Conservation (phyloP, 2,329 filamentous ascomycete genomes). For the Tolypocladium cylindrosporum region DNA sequence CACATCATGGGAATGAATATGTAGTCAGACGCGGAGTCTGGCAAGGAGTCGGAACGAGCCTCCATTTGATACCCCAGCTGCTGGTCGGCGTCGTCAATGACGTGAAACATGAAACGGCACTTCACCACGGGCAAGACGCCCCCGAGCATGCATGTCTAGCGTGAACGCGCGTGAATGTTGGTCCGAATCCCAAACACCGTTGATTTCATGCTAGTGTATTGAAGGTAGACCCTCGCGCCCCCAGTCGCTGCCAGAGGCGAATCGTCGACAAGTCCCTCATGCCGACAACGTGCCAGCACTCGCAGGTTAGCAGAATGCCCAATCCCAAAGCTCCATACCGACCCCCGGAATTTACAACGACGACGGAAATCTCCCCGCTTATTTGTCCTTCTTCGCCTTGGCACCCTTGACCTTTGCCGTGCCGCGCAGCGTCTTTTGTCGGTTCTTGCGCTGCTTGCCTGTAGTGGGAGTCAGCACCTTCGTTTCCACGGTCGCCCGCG, state of each 20-base stretch:
- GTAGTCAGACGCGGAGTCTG: not conserved
- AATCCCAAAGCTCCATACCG: slow-evolving; percentile 16
- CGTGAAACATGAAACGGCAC: not conserved
- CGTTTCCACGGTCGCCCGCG: not conserved
- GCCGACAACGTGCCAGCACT: slow-evolving; percentile 14
- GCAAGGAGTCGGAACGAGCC: not conserved
- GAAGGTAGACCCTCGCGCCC: slow-evolving; percentile 19
- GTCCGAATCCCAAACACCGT: slow-evolving; percentile 32
- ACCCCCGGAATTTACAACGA: slow-evolving; percentile 20
- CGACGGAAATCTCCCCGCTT: slow-evolving; percentile 32
- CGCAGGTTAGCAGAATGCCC: slow-evolving; percentile 17
- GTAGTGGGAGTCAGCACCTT: slow-evolving; percentile 22
- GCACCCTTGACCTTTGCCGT: slow-evolving; percentile 97
- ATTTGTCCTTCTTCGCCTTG: slow-evolving; percentile 90
- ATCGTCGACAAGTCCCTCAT: slow-evolving; percentile 13
- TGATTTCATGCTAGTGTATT: slow-evolving; percentile 32
- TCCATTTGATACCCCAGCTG: not conserved
- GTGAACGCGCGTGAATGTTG: slow-evolving; percentile 7
- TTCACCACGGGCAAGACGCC: not conserved
- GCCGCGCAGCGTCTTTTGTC: slow-evolving; percentile 95
- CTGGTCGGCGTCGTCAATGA: not conserved
- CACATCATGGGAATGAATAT: not conserved
- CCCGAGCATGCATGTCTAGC: not conserved
- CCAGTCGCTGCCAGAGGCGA: slow-evolving; percentile 18
- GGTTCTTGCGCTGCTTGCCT: slow-evolving; percentile 99